Conservation (phyloP, 768 basidiomycete species). For the Tylopilus balloui region DNA sequence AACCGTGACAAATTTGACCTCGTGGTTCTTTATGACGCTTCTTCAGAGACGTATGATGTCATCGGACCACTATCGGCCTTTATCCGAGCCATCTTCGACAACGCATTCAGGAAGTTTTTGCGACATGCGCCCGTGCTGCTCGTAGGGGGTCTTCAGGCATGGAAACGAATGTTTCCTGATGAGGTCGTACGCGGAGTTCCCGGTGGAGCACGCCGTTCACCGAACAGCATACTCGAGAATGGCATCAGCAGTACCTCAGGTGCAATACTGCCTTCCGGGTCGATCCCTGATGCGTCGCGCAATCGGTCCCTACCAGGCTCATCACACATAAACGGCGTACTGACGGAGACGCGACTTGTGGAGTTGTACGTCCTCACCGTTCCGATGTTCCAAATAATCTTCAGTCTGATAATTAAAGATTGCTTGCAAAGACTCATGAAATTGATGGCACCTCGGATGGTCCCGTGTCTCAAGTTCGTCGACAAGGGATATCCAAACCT, state of each 20-base stretch:
- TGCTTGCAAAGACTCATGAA: conserved; percentile 12
- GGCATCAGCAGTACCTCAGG: conserved; percentile 27
- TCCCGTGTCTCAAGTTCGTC: conserved; percentile 28
- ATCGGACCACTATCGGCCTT: conserved; percentile 56
- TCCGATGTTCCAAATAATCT: not conserved
- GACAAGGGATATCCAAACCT: conserved; percentile 40
- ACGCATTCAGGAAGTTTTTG: conserved; percentile 65
- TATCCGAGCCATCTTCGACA: conserved; percentile 65
- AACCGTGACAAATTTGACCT: conserved; percentile 88
- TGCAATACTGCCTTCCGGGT: conserved; percentile 19
- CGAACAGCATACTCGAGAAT: conserved; percentile 23
- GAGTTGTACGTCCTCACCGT: conserved; percentile 22
- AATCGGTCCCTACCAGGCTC: conserved; percentile 8
- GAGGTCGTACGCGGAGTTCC: conserved; percentile 29
- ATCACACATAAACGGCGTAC: conserved; percentile 15
- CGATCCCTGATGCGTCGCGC: conserved; percentile 14
- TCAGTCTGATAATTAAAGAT: conserved; percentile 18
- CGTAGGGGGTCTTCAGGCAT: conserved; percentile 79
- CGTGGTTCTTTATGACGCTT: conserved; percentile 78
- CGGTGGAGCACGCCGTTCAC: conserved; percentile 11
- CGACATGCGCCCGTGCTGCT: conserved; percentile 78
- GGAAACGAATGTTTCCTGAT: conserved; percentile 59
- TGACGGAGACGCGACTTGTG: conserved; percentile 14
- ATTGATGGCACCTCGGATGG: conserved; percentile 12
- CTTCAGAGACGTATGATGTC: conserved; percentile 49